Conservation (phyloP, 306 rosid species). For the Comarum palustre region DNA sequence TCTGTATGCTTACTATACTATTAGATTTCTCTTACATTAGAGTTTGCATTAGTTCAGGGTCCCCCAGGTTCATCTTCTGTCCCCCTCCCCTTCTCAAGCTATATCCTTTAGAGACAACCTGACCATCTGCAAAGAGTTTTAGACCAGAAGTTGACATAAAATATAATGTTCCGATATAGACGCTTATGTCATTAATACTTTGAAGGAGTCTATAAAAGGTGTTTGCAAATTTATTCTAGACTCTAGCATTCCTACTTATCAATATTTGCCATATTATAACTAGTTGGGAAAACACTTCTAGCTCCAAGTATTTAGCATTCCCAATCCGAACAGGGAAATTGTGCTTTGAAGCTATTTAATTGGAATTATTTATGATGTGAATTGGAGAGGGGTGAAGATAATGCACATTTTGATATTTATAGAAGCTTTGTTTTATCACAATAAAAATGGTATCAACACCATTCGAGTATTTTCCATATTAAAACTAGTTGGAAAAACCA, state of each 20-base stretch:
- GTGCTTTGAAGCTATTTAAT: not conserved
- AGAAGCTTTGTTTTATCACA: not conserved
- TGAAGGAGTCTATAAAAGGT: not conserved
- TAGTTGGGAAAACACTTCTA: not conserved
- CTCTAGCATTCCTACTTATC: not conserved
- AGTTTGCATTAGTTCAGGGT: not conserved
- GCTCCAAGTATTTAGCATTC: not conserved
- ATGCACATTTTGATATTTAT: not conserved
- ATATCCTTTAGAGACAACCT: not conserved
- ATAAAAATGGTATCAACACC: not conserved
- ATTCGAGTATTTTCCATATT: not conserved
- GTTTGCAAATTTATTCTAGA: not conserved
- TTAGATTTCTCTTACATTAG: conserved; percentile 9
- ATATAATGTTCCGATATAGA: not conserved
- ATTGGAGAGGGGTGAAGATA: not conserved
- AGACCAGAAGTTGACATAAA: not conserved
- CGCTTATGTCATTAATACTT: not conserved
- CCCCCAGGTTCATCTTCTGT: not conserved
- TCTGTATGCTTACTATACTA: not conserved
- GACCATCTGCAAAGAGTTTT: not conserved
- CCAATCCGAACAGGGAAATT: not conserved
- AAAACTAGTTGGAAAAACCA: not conserved
- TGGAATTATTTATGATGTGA: not conserved
- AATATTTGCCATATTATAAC: not conserved
- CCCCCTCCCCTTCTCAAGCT: not conserved